A percentile compares a stretch with the other conserved stretches of the same genome.
Evolutionary conservation across 176 grass and related monocot species (phyloP).

Genomic region (Carex pumila): DNA sequence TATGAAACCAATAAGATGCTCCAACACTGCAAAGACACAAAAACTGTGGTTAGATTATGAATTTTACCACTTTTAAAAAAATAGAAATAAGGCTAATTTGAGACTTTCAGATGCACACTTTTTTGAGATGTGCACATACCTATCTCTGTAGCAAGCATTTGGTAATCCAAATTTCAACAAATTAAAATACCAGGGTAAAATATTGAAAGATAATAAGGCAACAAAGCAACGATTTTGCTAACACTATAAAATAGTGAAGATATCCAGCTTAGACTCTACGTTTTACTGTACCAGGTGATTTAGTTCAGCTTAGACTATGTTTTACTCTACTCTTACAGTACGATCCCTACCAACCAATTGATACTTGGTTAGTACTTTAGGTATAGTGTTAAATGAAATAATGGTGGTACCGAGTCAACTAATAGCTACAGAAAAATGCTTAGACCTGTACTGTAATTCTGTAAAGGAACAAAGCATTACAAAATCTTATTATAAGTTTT

Average conservation of each 20-base stretch:
- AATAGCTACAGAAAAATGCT: neutral
- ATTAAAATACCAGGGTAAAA: neutral
- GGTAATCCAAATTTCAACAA: neutral
- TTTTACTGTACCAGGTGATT: neutral
- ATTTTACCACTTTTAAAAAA: neutral
- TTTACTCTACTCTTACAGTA: neutral
- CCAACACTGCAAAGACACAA: neutral
- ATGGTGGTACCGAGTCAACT: neutral
- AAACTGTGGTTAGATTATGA: neutral
- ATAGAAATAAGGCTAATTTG: neutral
- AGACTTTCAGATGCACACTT: neutral
- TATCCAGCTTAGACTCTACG: neutral
- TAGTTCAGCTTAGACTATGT: neutral
- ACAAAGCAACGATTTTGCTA: neutral
- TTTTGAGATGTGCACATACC: neutral
- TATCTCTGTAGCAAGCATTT: neutral
- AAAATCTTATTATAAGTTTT: neutral
- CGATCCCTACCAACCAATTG: neutral
- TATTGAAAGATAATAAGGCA: neutral
- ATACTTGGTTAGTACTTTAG: neutral
- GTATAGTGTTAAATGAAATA: neutral
- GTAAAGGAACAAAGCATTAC: neutral
- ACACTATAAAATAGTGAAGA: neutral
- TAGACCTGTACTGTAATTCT: neutral
- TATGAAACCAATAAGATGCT: neutral